Base-by-base conservation (phyloP, 805 yeast species). In the Kodamaea laetipori region DNA sequence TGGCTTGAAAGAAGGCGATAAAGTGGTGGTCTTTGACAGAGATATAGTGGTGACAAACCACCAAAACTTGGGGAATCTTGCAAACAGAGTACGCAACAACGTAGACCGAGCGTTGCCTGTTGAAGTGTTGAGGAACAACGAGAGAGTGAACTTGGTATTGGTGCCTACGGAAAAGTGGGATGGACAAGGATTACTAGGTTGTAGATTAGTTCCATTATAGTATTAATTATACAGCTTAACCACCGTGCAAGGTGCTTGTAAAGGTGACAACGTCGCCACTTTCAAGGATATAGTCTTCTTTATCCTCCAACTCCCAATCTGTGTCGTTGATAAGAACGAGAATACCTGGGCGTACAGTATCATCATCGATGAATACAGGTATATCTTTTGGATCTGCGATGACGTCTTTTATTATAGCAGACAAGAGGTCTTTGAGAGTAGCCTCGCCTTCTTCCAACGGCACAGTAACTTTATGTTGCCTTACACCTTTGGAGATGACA, bases 231-330 rank as follows among this genome's bases (percentile, higher is more conserved):
- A 53, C 30, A 26, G 11, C 6, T 57, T 59, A 92, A 37, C 99
- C 99, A 4, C 99, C 99, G 55, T 92, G 99, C 48, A 92, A 69
- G 3, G 99, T 94, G 32, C 95, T 86, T 1, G 97, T 92, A 57
- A 92, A 92, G 2, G 95, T 81, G 30, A 92, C 76, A 16, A 79
- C 73, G 62, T 92, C 99, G 9, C 86, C 83, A 37, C 76, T 66
- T 61, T 87, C 85, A 11, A 94, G 61, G n/a, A 73, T 80, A 56
- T 90, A 90, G 7, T 79, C 84, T 54, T 87, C 90, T 63, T 84
- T 90, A 8, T 89, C 98, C 61, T 90, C 95, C 10, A 92, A 66
- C 57, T 92, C 99, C 98, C 98, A 92, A 66, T 92, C 99, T 0
- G 95, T 82, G 60, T 92, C 98, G 58, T 92, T 92, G 49, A 92